These are phyloP conservation scores for Aspergillus latus DNA, from an alignment of 2,329 filamentous ascomycete genomes.

Conservation along the genomic window DNA sequence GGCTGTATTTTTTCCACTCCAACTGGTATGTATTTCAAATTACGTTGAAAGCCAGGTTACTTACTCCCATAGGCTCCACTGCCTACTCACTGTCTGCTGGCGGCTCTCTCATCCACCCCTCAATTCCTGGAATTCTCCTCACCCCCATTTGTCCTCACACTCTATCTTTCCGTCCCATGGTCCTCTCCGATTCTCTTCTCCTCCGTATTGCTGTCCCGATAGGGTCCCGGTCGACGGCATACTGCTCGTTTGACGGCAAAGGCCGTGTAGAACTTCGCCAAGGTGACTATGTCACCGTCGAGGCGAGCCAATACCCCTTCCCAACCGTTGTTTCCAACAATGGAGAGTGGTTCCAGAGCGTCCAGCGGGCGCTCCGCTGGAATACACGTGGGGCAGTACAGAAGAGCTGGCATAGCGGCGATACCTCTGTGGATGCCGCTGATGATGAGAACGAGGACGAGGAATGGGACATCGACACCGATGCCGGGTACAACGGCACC, in stretches of 20 bases:
- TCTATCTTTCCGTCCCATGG: constrained; percentile 95
- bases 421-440: constrained; percentile 36
- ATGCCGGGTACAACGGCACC: constrained; percentile 48
- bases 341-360: constrained; percentile 95
- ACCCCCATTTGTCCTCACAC: constrained; percentile 98
- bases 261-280: constrained; percentile 88
- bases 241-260: constrained; percentile 97
- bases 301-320: constrained; percentile 94
- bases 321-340: constrained; percentile 88
- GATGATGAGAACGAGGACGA: constrained; percentile 55
- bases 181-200: constrained; percentile 90
- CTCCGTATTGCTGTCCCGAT: constrained; percentile 84
- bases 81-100: constrained; percentile 96
- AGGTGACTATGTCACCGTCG: constrained; percentile 94
- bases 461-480: constrained; percentile 94
- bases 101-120: constrained; percentile 91
- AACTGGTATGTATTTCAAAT: constrained; percentile 60
- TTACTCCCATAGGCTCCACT: constrained; percentile 61
- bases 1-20: constrained; percentile 98
- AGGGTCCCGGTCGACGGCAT: constrained; percentile 85
- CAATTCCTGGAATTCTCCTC: constrained; percentile 92
- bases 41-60: neutral
- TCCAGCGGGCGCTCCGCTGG: constrained; percentile 89
- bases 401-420: constrained; percentile 69
- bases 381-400: constrained; percentile 90